A percentile compares a stretch with the other conserved stretches of the same genome.
Evolutionary conservation across 2,329 filamentous ascomycete species (phyloP).

Genomic region (Parascedosporium putredinis): DNA sequence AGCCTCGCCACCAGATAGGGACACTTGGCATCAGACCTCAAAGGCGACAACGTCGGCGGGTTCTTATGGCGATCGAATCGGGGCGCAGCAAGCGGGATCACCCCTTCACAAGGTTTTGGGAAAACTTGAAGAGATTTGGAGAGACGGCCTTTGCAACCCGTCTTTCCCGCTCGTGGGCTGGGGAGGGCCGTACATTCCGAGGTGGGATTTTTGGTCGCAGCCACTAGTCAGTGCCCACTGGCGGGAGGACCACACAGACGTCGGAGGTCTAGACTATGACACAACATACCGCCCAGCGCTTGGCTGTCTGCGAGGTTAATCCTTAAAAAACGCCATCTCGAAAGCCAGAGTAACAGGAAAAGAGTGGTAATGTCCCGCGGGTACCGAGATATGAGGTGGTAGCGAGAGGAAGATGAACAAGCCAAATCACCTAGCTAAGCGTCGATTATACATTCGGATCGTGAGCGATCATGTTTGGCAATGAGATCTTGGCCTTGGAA

Average conservation of each 20-base stretch:
- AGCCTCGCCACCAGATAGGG: no score
- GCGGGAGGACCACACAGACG: not conserved
- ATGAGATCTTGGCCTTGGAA: slow-evolving; percentile 18
- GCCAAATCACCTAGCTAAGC: not conserved
- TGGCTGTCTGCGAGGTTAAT: slow-evolving; percentile 19
- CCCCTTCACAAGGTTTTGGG: not conserved
- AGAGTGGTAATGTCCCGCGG: not conserved
- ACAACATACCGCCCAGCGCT: not conserved
- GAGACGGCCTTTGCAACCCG: not conserved
- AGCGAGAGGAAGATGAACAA: not conserved
- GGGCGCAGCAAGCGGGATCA: slow-evolving; percentile 5
- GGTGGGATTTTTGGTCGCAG: slow-evolving; percentile 1
- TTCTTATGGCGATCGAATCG: slow-evolving; percentile 1
- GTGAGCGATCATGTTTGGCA: slow-evolving; percentile 22
- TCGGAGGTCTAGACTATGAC: slow-evolving; percentile 1
- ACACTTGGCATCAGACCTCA: no score
- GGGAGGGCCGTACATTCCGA: not conserved
- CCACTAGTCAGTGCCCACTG: not conserved
- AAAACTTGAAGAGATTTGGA: not conserved
- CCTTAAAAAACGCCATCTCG: slow-evolving; percentile 4
- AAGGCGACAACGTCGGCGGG: not conserved
- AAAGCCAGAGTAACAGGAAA: not conserved
- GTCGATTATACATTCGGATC: slow-evolving; percentile 17
- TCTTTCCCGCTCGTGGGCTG: not conserved
- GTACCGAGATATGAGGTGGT: not conserved